phyloP scores from a whole-genome alignment of 2,329 filamentous ascomycete species.

The Talaromyces sp. region DNA sequence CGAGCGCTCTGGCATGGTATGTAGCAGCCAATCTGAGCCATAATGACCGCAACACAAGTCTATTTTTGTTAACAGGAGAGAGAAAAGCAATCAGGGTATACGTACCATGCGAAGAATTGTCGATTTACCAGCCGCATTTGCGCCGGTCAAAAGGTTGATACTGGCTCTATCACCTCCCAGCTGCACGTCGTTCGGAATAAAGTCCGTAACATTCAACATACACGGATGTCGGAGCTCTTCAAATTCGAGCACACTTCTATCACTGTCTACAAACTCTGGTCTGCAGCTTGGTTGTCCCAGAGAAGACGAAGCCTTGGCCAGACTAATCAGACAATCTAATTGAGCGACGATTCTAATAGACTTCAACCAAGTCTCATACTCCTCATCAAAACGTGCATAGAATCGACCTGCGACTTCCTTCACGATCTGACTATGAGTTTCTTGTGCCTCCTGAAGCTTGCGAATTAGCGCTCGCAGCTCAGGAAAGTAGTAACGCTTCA shows the following conservation, averaged over 20 bases:
- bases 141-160: constrained; percentile 88
- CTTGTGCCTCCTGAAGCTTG: constrained; percentile 86
- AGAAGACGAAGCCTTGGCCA: constrained; percentile 81
- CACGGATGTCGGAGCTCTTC: constrained; percentile 91
- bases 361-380: constrained; percentile 80
- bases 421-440: constrained; percentile 86
- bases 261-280: constrained; percentile 79
- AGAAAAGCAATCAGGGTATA: constrained; percentile 11
- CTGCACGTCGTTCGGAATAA: constrained; percentile 91
- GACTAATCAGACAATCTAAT: constrained; percentile 88
- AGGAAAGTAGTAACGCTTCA: constrained; percentile 91
- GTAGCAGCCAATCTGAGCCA: constrained; percentile 94
- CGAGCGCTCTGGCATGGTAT: constrained; percentile 78
- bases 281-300: constrained; percentile 85
- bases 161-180: constrained; percentile 78
- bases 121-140: constrained; percentile 96
- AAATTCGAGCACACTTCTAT: constrained; percentile 86
- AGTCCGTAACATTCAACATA: constrained; percentile 85
- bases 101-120: constrained; percentile 89
- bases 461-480: constrained; percentile 80
- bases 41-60: constrained; percentile 94
- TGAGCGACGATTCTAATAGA: constrained; percentile 89
- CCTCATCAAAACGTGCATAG: constrained; percentile 80
- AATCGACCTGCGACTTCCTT: constrained; percentile 82
- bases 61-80: constrained; percentile 33